Percentiles rank a stretch among this genome's conserved stretches.
Conservation (phyloP, 768 basidiomycete genomes). For the Crassisporium funariophilum region DNA sequence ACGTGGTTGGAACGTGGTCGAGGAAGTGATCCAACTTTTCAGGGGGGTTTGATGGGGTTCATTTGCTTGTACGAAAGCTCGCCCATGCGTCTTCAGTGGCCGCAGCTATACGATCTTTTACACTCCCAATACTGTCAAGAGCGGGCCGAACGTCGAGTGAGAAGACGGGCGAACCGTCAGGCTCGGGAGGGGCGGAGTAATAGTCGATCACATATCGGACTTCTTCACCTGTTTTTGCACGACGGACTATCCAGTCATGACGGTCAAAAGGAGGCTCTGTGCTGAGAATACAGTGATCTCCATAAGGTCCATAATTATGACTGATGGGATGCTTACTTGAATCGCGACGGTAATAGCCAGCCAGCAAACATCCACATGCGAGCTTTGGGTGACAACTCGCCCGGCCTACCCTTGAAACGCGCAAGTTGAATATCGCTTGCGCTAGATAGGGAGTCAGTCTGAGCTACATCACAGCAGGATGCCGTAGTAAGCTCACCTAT, state of each 20-base stretch:
- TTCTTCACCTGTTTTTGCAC: slow-evolving; percentile 76
- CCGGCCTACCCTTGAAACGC: slow-evolving; percentile 86
- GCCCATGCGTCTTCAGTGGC: slow-evolving; percentile 74
- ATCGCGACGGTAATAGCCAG: slow-evolving; percentile 84
- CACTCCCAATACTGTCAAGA: slow-evolving; percentile 77
- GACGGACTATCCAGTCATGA: slow-evolving; percentile 95
- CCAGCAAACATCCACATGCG: slow-evolving; percentile 84
- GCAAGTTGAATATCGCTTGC: slow-evolving; percentile 74
- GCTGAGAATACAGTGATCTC: slow-evolving; percentile 43
- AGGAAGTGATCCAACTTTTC: slow-evolving; percentile 6
- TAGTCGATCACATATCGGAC: slow-evolving; percentile 98
- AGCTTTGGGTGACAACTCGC: slow-evolving; percentile 94
- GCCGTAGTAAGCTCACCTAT: slow-evolving; percentile 49
- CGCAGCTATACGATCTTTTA: slow-evolving; percentile 70
- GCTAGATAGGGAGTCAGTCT: slow-evolving; percentile 35
- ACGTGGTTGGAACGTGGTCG: too few species aligned
- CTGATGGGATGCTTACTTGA: slow-evolving; percentile 64
- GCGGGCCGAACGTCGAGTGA: slow-evolving; percentile 95
- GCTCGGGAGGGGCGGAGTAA: slow-evolving; percentile 88
- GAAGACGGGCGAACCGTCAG: slow-evolving; percentile 93
- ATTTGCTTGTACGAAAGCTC: slow-evolving; percentile 37
- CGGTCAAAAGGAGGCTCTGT: slow-evolving; percentile 94
- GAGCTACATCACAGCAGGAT: slow-evolving; percentile 1
- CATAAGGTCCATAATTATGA: background rate
- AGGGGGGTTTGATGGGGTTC: slow-evolving; percentile 25